These are phyloP conservation scores for Phytophthora pseudosyringae DNA, from an alignment of 352 stramenopile species.

Conservation along the genomic window DNA sequence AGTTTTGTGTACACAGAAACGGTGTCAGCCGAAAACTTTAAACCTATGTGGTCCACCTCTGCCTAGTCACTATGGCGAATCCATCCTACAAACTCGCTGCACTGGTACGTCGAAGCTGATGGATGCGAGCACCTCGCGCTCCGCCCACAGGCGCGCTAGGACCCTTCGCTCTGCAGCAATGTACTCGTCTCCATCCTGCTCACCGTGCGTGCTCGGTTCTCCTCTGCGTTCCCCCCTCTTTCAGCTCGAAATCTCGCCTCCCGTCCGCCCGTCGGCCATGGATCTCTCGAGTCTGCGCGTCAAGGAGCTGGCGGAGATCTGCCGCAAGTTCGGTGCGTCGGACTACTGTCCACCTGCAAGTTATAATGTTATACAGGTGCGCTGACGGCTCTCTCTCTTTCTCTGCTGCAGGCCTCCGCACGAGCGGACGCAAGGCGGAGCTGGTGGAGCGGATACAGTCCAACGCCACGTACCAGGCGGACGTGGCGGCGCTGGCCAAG, in stretches of 20 bases:
- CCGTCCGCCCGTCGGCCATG: conserved; percentile 35
- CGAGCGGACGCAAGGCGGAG: conserved; percentile 76
- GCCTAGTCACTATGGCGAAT: background rate
- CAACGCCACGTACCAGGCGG: conserved; percentile 56
- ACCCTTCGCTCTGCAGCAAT: background rate
- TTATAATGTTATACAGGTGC: background rate
- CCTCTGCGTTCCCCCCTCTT: background rate
- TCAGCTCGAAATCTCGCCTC: background rate
- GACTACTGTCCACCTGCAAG: background rate
- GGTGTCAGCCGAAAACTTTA: too few relatives aligned
- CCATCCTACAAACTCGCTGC: background rate
- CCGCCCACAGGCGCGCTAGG: background rate
- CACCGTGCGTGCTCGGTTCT: background rate
- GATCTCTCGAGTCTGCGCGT: conserved; percentile 75
- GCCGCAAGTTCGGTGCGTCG: conserved; percentile 69
- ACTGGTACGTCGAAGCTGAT: conserved; percentile 8
- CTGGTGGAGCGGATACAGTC: conserved; percentile 74
- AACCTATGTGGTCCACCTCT: too few relatives aligned
- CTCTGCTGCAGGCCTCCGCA: conserved; percentile 60
- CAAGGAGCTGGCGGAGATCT: conserved; percentile 86
- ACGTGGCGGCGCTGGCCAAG: conserved; percentile 34
- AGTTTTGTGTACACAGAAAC: too few relatives aligned
- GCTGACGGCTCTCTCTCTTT: background rate
- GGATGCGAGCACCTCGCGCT: conserved; percentile 2
- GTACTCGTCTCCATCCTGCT: background rate